phyloP scores from a whole-genome alignment of 768 basidiomycete genomes.

The Floccularia luteovirens region DNA sequence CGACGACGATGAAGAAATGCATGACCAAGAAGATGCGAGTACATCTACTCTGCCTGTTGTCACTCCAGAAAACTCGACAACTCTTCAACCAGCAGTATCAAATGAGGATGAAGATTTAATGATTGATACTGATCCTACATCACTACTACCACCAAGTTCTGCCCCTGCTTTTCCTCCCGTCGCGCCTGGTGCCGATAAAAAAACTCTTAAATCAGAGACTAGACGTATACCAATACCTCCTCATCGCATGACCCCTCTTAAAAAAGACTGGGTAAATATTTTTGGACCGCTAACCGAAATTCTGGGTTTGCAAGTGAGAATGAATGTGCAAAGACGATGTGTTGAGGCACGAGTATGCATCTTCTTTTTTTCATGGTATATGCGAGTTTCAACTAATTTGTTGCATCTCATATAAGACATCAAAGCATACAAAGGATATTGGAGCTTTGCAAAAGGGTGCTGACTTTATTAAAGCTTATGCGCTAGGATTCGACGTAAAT shows the following conservation, averaged over 20 bases:
- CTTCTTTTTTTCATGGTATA: neutral
- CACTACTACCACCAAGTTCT: constrained; percentile 33
- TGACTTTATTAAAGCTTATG: constrained; percentile 94
- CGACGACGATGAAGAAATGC: constrained; percentile 14
- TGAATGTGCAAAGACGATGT: constrained; percentile 86
- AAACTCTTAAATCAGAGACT: constrained; percentile 72
- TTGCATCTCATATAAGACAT: constrained; percentile 49
- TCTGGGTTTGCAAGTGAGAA: constrained; percentile 89
- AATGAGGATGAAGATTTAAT: constrained; percentile 20
- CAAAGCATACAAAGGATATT: constrained; percentile 88
- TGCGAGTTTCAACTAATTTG: neutral
- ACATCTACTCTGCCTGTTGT: neutral
- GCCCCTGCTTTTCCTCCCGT: constrained; percentile 69
- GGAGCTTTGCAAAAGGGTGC: constrained; percentile 95
- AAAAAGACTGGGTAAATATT: constrained; percentile 93
- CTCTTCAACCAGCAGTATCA: neutral
- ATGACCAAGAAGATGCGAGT: constrained; percentile 12
- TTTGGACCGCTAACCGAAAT: constrained; percentile 96
- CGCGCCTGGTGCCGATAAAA: constrained; percentile 45
- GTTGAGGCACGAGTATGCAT: constrained; percentile 88
- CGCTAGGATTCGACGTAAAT: constrained; percentile 92
- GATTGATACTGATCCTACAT: constrained; percentile 37
- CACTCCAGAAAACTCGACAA: too few species aligned
- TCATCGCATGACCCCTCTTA: constrained; percentile 95
- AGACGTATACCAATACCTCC: constrained; percentile 89